These are phyloP conservation scores for Stemphylium vesicarium DNA, from an alignment of 2,329 filamentous ascomycete species.

Conservation along the genomic window DNA sequence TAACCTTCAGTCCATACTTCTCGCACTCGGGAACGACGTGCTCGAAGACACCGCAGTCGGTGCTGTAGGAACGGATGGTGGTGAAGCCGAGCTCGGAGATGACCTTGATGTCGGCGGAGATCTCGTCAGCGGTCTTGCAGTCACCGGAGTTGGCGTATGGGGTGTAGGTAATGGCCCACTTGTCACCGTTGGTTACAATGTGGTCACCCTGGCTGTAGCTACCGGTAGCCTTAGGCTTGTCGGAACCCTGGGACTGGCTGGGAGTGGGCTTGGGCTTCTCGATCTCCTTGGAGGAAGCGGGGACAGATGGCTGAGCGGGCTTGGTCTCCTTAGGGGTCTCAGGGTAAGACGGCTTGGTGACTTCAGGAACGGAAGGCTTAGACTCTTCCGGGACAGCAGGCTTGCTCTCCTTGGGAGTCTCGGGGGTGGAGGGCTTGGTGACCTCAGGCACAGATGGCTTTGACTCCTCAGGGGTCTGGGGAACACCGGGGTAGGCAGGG, in stretches of 20 bases:
- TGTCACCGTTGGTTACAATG: constrained; percentile 52
- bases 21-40: constrained; percentile 74
- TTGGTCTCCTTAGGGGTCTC: constrained; percentile 12
- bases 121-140: constrained; percentile 52
- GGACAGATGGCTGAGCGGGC: constrained; percentile 12
- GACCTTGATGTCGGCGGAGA: constrained; percentile 50
- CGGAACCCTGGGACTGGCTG: constrained; percentile 26
- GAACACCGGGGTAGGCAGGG: constrained; percentile 15
- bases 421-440: background rate
- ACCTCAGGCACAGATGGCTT: constrained; percentile 2
- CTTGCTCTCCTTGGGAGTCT: constrained; percentile 12
- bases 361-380: constrained; percentile 15
- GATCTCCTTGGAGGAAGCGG: constrained; percentile 15
- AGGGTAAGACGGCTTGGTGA: background rate
- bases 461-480: constrained; percentile 6
- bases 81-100: constrained; percentile 62
- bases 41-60: constrained; percentile 83
- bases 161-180: constrained; percentile 59
- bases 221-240: constrained; percentile 40
- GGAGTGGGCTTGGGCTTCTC: constrained; percentile 26
- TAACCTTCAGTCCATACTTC: constrained; percentile 74
- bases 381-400: constrained; percentile 14
- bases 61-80: constrained; percentile 82
- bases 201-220: constrained; percentile 32
- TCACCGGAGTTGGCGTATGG: constrained; percentile 52